phyloP scores from a whole-genome alignment of 139 green algal genomes.

The Auxenochlorella pyrenoidosa region DNA sequence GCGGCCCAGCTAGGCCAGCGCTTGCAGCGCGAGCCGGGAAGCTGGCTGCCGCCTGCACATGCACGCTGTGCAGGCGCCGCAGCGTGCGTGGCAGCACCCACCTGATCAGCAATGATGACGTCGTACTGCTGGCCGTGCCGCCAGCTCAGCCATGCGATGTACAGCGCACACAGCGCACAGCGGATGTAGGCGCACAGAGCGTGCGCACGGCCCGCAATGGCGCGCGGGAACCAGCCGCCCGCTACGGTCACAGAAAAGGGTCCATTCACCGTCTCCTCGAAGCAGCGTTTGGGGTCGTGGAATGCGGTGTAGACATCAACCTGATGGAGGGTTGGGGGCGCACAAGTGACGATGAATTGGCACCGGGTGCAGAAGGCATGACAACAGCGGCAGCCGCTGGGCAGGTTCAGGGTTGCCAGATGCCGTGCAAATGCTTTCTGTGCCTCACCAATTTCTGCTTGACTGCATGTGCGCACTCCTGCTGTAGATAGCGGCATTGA shows the following conservation, averaged over 20 bases:
- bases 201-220: conserved; percentile 65
- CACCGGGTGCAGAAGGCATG: neutral
- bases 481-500: neutral
- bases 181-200: conserved; percentile 92
- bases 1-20: too few relatives aligned
- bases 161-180: conserved; percentile 76
- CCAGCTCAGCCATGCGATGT: conserved; percentile 67
- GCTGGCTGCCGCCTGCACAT: too few relatives aligned
- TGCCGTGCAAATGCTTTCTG: neutral
- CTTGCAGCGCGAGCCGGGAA: too few relatives aligned
- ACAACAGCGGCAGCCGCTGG: too few relatives aligned
- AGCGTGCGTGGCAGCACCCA: too few relatives aligned
- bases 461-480: neutral
- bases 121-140: conserved; percentile 67
- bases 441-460: too few relatives aligned
- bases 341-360: neutral
- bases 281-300: conserved; percentile 88
- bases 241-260: conserved; percentile 78
- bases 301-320: conserved; percentile 94
- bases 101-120: conserved; percentile 87
- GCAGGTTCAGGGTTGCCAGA: too few relatives aligned
- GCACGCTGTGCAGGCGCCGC: too few relatives aligned
- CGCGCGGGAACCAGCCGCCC: conserved; percentile 90
- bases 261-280: conserved; percentile 88
- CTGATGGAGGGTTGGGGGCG: conserved; percentile 44